A percentile compares a stretch with the other conserved stretches of the same genome.
Evolutionary conservation across 2,329 filamentous ascomycete genomes (phyloP).

Genomic region (Aspergillus sp.): DNA sequence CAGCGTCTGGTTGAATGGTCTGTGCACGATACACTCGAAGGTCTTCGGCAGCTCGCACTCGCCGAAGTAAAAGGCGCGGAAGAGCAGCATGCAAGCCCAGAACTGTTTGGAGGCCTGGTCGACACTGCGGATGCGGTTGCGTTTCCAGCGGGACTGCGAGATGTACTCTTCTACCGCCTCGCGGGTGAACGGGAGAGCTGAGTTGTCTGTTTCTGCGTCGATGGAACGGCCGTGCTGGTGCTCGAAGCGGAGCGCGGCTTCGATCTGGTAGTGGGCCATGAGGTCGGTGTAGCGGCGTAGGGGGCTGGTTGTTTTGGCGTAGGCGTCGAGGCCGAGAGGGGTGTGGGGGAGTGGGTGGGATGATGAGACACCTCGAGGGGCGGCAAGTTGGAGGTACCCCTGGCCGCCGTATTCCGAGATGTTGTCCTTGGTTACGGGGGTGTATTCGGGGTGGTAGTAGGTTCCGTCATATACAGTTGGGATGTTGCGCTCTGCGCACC

Average conservation of each 20-base stretch:
- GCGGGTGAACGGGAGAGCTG: slow-evolving; percentile 52
- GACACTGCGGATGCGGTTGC: slow-evolving; percentile 44
- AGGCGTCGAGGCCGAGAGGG: slow-evolving; percentile 53
- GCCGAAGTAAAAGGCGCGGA: slow-evolving; percentile 58
- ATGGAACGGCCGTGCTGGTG: slow-evolving; percentile 46
- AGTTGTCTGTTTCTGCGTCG: slow-evolving; percentile 22
- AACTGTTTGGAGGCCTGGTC: slow-evolving; percentile 37
- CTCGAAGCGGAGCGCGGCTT: slow-evolving; percentile 60
- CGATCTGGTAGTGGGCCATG: slow-evolving; percentile 64
- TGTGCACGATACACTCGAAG: slow-evolving; percentile 40
- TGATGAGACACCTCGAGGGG: slow-evolving; percentile 44
- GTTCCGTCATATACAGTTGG: slow-evolving; percentile 39
- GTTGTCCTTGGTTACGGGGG: slow-evolving; percentile 35
- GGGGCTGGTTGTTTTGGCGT: slow-evolving; percentile 61
- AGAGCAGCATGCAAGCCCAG: slow-evolving; percentile 57
- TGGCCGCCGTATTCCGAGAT: slow-evolving; percentile 44
- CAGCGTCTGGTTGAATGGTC: slow-evolving; percentile 22
- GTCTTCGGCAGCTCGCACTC: slow-evolving; percentile 53
- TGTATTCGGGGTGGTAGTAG: slow-evolving; percentile 42
- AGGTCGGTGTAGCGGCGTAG: slow-evolving; percentile 62
- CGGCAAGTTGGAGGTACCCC: slow-evolving; percentile 36
- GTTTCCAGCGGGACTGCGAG: slow-evolving; percentile 41
- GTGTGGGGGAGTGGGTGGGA: slow-evolving; percentile 51
- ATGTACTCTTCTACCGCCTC: slow-evolving; percentile 52
- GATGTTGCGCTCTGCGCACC: slow-evolving; percentile 38